Base-by-base conservation (phyloP, 2,329 filamentous ascomycete species). In the Fusarium avenaceum region DNA sequence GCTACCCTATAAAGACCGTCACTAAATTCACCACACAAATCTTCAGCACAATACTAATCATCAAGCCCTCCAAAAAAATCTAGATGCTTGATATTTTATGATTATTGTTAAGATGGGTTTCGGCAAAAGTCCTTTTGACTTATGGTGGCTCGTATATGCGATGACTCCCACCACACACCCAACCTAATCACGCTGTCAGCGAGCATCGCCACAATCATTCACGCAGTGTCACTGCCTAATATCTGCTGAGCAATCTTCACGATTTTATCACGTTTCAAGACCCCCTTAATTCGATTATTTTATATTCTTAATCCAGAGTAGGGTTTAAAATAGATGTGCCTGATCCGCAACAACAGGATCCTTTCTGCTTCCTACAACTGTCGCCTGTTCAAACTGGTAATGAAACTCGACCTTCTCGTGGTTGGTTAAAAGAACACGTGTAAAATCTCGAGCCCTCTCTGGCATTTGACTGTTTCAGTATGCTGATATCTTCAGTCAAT, bases 191-290 rank as follows among this genome's bases (percentile, higher is more conserved):
- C 22, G 15, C 17, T 17, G 35, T 38, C 15, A 3, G 28, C 15
- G 28, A 3, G 61, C 52, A 64, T 65, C 19, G 61, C 60, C 61
- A 65, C 60, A 63, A 9, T 50, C 17, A 32, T 48, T 47, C 24
- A 63, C 30, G 52, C 30, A 46, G 28, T 7, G 19, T 52, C 30
- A 64, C 35, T 64, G 60, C 61, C 60, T 64, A 51, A 22, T 28
- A 10, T 17, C 28, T 30, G 38, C 17, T 19, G 28, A 30, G 15
- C 20, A 26, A 20, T 10, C 38, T 57, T 40, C 35, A 45, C 22
- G 8, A 9, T 39, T 10, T 20, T 24, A 39, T 17, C 15, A 17
- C 17, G 19, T 30, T 30, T 17, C 15, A 42, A 30, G 28, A 10
- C 28, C 28, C 9, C 28, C 6, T 22, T 22, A 22, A 2, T 22